phyloP scores from a whole-genome alignment of 495 filamentous ascomycete genomes.

The Podospora pseudocomata region DNA sequence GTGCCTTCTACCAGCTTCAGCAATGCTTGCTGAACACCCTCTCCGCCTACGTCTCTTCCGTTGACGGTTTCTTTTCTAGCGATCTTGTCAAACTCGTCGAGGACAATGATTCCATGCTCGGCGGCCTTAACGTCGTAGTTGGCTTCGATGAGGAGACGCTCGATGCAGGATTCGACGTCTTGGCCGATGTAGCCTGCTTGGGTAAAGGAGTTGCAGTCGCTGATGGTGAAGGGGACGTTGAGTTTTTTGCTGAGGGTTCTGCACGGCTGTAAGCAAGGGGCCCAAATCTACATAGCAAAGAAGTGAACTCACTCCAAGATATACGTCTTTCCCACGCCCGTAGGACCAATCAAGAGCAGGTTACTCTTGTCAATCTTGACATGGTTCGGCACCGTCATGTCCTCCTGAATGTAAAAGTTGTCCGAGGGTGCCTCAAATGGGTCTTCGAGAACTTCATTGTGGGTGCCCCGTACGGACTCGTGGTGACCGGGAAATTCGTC shows the following conservation, averaged over 20 bases:
- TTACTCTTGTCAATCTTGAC: slow-evolving; percentile 94
- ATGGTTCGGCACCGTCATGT: slow-evolving; percentile 50
- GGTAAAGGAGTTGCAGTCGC: slow-evolving; percentile 95
- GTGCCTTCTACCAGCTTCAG: slow-evolving; percentile 96
- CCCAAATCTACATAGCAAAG: background rate
- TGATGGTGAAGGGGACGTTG: slow-evolving; percentile 94
- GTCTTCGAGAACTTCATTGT: slow-evolving; percentile 25
- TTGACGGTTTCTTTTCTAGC: slow-evolving; percentile 56
- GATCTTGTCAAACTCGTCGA: slow-evolving; percentile 97
- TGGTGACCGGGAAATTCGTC: slow-evolving; percentile 80
- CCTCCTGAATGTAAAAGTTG: slow-evolving; percentile 40
- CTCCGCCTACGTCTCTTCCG: slow-evolving; percentile 77
- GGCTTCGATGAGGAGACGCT: slow-evolving; percentile 81
- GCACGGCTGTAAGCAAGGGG: slow-evolving; percentile 4
- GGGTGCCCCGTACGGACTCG: slow-evolving; percentile 50
- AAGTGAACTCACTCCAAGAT: slow-evolving; percentile 57
- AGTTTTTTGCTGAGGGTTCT: slow-evolving; percentile 56
- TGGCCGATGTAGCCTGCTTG: slow-evolving; percentile 97
- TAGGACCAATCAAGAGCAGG: slow-evolving; percentile 85
- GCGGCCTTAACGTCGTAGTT: slow-evolving; percentile 84
- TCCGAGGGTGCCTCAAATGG: slow-evolving; percentile 23
- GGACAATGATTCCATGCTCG: slow-evolving; percentile 88
- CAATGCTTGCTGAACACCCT: slow-evolving; percentile 94
- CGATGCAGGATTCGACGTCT: slow-evolving; percentile 89
- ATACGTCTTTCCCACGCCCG: slow-evolving; percentile 93